Evolutionary conservation across 2,329 filamentous ascomycete species (phyloP), one percentile per base, ranked within the genome.

Genomic region (Ophiostoma ulmi): DNA sequence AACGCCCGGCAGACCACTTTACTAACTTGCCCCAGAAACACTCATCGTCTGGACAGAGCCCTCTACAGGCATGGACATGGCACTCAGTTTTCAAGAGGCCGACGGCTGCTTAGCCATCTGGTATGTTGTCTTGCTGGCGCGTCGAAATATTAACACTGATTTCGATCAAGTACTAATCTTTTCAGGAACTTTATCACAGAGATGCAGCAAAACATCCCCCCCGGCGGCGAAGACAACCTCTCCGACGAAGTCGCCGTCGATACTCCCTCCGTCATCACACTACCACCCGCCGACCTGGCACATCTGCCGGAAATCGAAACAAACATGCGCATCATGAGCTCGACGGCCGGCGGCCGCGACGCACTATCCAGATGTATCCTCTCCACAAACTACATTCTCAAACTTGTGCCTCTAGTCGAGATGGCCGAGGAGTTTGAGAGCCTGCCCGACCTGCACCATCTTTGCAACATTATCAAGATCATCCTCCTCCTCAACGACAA

Each of bases 391-490:
- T 97, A 97, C 79, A 93, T 99, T 73, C 83, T 87, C 74, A 96
- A 94, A 79, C 84, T 99, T 68, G 90, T 95, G 69, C 93, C 93
- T 0, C 80, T 98, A 68, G 92, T 99, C 66, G 87, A 91, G 72
- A 90, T 92, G 81, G 94, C 95, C 11, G 95, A 99, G 80, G 92
- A 97, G 76, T 86, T 97, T 72, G 93, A 99, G 80, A 94, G 92
- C 78, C 83, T 97, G 10, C 81, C 87, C 31, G 94, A 98, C 77
- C 82, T 99, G 72, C 95, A 98, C 79, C 88, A 91, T 67, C 83
- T 99, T 65, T 99, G 95, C 86, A 97, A 93, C 79, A 97, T 99
- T 78, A 95, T 97, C 92, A 99, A 99, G 84, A 91, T 91, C 72
- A 86, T 98, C 71, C 96, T 99, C 70, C 83, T 98, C 69, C 87